Conservation (phyloP, 805 yeast species). For the Ogataea paraovalis region DNA sequence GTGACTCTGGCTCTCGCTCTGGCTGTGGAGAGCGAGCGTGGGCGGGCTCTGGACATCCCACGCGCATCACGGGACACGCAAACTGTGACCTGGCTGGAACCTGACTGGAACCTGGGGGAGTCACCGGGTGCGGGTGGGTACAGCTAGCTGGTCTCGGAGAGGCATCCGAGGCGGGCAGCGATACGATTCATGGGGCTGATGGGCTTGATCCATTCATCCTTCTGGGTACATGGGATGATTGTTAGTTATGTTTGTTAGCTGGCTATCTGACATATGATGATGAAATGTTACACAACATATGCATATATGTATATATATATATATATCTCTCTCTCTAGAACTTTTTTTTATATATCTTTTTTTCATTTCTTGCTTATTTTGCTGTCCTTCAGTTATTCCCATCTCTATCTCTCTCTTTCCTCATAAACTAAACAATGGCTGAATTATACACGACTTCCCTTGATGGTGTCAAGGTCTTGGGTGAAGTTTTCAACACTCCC, state of each 20-base stretch:
- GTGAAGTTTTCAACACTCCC: constrained; percentile 38
- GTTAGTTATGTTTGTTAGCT: too few species aligned
- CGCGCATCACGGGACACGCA: too few species aligned
- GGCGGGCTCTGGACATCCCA: too few species aligned
- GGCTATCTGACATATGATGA: too few species aligned
- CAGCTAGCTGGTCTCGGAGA: not conserved
- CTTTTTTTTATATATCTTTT: not conserved
- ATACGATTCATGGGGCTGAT: too few species aligned
- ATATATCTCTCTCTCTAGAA: not conserved
- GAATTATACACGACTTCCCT: constrained; percentile 31
- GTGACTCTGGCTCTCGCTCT: too few species aligned
- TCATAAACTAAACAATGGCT: constrained; percentile 14
- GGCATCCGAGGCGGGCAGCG: not conserved
- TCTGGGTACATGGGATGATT: not conserved
- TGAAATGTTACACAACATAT: too few species aligned
- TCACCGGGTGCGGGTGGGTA: not conserved
- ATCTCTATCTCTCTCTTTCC: too few species aligned
- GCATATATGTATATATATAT: not conserved
- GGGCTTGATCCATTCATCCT: constrained; percentile 1
- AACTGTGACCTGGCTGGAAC: too few species aligned
- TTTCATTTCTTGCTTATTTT: not conserved
- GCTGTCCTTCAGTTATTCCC: not conserved
- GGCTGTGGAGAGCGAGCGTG: too few species aligned
- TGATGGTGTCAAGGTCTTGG: constrained; percentile 52
- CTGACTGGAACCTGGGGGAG: too few species aligned